Base-by-base conservation (phyloP, 306 rosid genomes). In the cucumber (Cucumis sativus) region DNA sequence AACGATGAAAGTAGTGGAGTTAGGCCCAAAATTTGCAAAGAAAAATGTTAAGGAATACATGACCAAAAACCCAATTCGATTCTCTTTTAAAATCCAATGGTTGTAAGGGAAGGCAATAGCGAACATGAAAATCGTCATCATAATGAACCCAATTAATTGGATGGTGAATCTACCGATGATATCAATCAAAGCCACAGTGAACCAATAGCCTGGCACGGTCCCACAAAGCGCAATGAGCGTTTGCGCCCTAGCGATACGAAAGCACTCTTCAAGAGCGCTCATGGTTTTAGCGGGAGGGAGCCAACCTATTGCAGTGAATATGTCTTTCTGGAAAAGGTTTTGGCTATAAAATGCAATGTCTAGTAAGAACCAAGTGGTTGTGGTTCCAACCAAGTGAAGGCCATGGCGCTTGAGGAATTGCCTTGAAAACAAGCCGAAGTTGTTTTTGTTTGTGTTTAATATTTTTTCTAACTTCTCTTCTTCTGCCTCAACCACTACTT, bases 101-200 rank as follows among this genome's bases (percentile, higher is more conserved):
- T 94, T 49, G 82, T 94, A 93, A 5, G 98, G 98, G 80, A 93
- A 74, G 0, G 96, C 98, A 0, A 93, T 75, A 2, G 96, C 94
- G 70, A 94, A 91, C 98, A 94, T 94, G 89, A 94, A 94, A 10
- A 90, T 89, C 0, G 98, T 94, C 98, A 94, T 94, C 91, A 91
- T 90, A 81, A 91, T 88, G 84, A 94, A 94, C 0, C 98, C 98
- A 89, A 92, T 85, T 76, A 90, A 17, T 78, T 94, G 98, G 79
- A 92, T 94, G 0, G 89, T 84, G 47, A 94, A 94, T 0, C 98
- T 86, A 1, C 98, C 98, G 55, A 94, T 65, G 59, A 35, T 3
- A 75, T 94, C 98, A 11, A 94, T 94, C 0, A 90, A 56, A 3
- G 65, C 57, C 71, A 94, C 97, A 0, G 98, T 89, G 60, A 91